Evolutionary conservation across 257 asterid species (phyloP).

Genomic region (Leonotis leonurus): DNA sequence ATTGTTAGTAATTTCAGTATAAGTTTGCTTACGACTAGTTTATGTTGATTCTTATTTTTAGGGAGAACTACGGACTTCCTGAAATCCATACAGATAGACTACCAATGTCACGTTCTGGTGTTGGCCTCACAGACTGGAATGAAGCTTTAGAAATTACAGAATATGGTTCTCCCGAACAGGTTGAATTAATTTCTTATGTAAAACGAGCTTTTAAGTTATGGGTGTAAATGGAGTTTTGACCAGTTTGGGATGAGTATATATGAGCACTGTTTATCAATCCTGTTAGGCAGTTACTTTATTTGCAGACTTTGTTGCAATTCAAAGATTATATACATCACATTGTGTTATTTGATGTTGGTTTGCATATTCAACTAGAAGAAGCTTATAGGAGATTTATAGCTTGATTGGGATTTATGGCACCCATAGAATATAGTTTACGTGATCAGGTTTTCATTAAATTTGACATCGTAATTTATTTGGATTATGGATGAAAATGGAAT

Average conservation of each 20-base stretch:
- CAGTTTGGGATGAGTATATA: not conserved
- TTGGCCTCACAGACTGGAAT: slow-evolving; percentile 90
- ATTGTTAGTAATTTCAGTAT: not conserved
- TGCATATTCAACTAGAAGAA: not conserved
- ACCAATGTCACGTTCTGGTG: slow-evolving; percentile 45
- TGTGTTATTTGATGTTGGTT: not conserved
- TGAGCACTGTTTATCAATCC: not conserved
- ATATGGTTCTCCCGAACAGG: slow-evolving; percentile 95
- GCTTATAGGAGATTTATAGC: not conserved
- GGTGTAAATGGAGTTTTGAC: slow-evolving; percentile 3
- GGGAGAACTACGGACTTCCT: slow-evolving; percentile 67
- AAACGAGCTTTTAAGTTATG: not conserved
- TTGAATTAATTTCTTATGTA: slow-evolving; percentile 18
- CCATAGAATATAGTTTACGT: not conserved
- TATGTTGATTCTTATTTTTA: slow-evolving; percentile 17
- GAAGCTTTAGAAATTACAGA: slow-evolving; percentile 83
- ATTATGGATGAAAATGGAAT: not conserved
- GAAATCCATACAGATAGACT: slow-evolving; percentile 64
- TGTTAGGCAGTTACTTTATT: not conserved
- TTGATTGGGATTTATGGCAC: not conserved
- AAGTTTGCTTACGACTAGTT: not conserved
- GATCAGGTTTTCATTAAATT: not conserved
- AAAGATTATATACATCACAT: not conserved
- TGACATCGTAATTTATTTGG: not conserved
- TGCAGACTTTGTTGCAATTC: not conserved